Evolutionary conservation across 2,329 filamentous ascomycete genomes (phyloP).

Genomic region (Pseudogymnoascus sp.): DNA sequence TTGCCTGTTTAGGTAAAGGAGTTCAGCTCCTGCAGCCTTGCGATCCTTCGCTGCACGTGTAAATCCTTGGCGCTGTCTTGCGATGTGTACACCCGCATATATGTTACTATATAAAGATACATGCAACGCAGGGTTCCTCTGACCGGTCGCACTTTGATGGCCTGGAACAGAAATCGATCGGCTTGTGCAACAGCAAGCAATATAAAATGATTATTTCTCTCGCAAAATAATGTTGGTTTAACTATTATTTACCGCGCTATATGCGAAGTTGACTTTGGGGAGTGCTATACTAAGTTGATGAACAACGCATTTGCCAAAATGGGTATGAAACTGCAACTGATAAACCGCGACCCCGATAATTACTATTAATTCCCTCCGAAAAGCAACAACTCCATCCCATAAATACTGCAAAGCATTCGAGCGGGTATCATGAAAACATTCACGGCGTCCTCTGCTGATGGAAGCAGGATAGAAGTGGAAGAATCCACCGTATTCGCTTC

Average conservation of each 20-base stretch:
- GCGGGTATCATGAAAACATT: background rate
- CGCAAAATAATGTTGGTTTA: background rate
- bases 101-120: conserved; percentile 1
- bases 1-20: background rate
- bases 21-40: background rate
- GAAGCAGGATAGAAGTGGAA: background rate
- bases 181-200: background rate
- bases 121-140: background rate
- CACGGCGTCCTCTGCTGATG: background rate
- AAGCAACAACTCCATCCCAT: background rate
- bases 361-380: background rate
- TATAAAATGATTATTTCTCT: background rate
- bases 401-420: background rate
- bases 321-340: background rate
- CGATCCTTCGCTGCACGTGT: background rate
- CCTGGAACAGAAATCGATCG: background rate
- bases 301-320: background rate
- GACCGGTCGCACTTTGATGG: background rate
- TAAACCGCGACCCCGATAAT: background rate
- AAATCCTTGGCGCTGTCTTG: background rate
- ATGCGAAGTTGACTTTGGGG: background rate
- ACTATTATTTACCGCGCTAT: background rate
- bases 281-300: background rate
- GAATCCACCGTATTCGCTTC: too few species aligned
- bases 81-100: background rate